These are phyloP conservation scores for Fusarium incarnatum DNA, from an alignment of 2,329 filamentous ascomycete genomes.

Conservation along the genomic window DNA sequence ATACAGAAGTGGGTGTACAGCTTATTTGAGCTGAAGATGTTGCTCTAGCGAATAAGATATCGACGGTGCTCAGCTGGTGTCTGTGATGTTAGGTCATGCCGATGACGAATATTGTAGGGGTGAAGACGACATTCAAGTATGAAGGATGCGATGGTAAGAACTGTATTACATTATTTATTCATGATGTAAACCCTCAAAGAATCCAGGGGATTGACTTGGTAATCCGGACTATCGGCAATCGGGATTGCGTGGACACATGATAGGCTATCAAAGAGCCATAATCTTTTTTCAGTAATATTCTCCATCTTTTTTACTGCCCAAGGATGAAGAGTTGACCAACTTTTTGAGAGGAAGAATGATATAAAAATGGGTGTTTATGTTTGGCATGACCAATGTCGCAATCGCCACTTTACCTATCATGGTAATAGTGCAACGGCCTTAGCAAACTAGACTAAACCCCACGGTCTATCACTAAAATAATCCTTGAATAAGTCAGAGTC, in stretches of 20 bases:
- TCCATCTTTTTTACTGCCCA: constrained; percentile 27
- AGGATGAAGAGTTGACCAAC: constrained; percentile 30
- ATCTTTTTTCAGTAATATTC: constrained; percentile 7
- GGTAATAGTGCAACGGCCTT: constrained; percentile 35
- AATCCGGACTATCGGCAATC: constrained; percentile 32
- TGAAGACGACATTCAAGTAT: constrained; percentile 40
- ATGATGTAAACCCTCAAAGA: constrained; percentile 3
- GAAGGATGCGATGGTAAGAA: neutral
- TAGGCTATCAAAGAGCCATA: constrained; percentile 19
- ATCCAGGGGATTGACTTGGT: neutral
- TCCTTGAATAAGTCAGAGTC: neutral
- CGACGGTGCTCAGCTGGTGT: constrained; percentile 21
- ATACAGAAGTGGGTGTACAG: constrained; percentile 21
- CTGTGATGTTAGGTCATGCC: constrained; percentile 20
- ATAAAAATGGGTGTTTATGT: constrained; percentile 24
- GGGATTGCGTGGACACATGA: constrained; percentile 9
- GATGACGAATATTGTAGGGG: constrained; percentile 47
- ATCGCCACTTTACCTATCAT: constrained; percentile 43
- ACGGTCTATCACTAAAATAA: constrained; percentile 3
- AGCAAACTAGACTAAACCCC: constrained; percentile 20
- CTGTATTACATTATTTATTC: constrained; percentile 10
- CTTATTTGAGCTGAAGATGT: neutral
- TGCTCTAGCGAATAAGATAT: constrained; percentile 31
- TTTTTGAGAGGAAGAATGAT: constrained; percentile 27
- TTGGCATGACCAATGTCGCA: constrained; percentile 44